phyloP scores from a whole-genome alignment of 2,329 filamentous ascomycete species.

The Aspergillus ochraceoroseus region DNA sequence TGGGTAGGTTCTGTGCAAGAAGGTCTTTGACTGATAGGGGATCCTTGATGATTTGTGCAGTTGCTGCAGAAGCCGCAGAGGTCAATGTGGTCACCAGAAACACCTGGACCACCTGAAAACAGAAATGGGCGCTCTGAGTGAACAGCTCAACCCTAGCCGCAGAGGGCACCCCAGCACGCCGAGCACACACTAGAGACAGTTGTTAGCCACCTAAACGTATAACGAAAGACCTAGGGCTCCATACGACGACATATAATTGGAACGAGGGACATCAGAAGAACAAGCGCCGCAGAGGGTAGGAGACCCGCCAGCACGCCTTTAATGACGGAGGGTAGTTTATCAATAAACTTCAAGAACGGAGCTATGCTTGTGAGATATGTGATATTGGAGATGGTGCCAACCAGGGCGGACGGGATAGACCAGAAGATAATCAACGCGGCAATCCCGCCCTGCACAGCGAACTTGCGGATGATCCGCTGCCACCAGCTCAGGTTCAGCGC shows the following conservation, averaged over 20 bases:
- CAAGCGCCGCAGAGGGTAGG: constrained; percentile 71
- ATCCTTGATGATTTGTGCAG: constrained; percentile 59
- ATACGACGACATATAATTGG: constrained; percentile 73
- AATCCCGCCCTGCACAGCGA: constrained; percentile 65
- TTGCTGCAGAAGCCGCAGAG: constrained; percentile 70
- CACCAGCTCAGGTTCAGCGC: constrained; percentile 78
- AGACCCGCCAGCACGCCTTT: constrained; percentile 79
- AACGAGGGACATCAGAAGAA: constrained; percentile 80
- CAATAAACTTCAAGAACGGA: constrained; percentile 68
- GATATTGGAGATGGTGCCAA: constrained; percentile 85
- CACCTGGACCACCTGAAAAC: constrained; percentile 69
- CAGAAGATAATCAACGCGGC: constrained; percentile 81
- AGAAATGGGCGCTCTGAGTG: constrained; percentile 84
- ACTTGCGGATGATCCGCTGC: constrained; percentile 69
- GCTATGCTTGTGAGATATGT: constrained; percentile 53
- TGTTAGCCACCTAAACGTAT: constrained; percentile 18
- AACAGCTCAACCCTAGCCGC: constrained; percentile 76
- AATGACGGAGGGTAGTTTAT: constrained; percentile 62
- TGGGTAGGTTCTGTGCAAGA: constrained; percentile 71
- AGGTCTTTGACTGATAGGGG: constrained; percentile 61
- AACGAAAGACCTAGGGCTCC: constrained; percentile 17
- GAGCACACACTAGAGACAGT: constrained; percentile 71
- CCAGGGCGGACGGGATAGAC: constrained; percentile 67
- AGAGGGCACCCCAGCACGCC: constrained; percentile 73
- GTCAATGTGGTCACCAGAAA: constrained; percentile 82